Evolutionary conservation across 495 filamentous ascomycete species (phyloP).

Genomic region (Rostrohypoxylon terebratum): DNA sequence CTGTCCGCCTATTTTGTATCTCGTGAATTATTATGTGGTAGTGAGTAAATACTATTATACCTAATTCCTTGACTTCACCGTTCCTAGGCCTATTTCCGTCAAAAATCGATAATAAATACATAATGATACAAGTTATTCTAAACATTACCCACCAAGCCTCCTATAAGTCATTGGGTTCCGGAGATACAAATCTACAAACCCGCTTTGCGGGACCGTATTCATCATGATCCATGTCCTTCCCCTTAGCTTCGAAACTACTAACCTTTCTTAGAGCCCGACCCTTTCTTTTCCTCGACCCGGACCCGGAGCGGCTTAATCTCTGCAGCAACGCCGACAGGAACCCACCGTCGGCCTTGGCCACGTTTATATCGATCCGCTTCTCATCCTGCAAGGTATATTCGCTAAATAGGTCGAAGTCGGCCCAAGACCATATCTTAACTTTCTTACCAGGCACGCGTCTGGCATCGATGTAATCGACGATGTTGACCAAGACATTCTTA

Average conservation of each 20-base stretch:
- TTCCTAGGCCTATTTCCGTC: too few relatives aligned
- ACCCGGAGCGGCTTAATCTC: slow-evolving; percentile 10
- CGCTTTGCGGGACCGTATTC: slow-evolving; percentile 1
- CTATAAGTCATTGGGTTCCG: neutral
- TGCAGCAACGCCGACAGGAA: slow-evolving; percentile 58
- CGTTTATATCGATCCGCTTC: slow-evolving; percentile 51
- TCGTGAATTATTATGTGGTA: too few relatives aligned
- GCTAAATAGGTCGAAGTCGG: slow-evolving; percentile 47
- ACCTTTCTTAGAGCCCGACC: neutral
- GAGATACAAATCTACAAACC: neutral
- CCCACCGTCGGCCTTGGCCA: slow-evolving; percentile 55
- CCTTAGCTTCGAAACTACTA: neutral
- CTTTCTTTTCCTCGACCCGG: neutral
- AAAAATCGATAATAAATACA: too few relatives aligned
- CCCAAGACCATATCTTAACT: slow-evolving; percentile 50
- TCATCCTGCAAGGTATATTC: slow-evolving; percentile 51
- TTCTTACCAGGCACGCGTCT: slow-evolving; percentile 43
- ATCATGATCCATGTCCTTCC: neutral
- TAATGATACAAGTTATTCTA: neutral
- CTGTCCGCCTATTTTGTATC: too few relatives aligned
- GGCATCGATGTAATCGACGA: slow-evolving; percentile 64
- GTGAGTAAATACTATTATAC: too few relatives aligned
- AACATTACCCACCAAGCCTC: neutral
- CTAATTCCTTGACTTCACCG: too few relatives aligned
- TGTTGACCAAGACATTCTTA: slow-evolving; percentile 60